phyloP scores from a whole-genome alignment of 805 yeast species.

The Saccharomycopsis lassenensis region DNA sequence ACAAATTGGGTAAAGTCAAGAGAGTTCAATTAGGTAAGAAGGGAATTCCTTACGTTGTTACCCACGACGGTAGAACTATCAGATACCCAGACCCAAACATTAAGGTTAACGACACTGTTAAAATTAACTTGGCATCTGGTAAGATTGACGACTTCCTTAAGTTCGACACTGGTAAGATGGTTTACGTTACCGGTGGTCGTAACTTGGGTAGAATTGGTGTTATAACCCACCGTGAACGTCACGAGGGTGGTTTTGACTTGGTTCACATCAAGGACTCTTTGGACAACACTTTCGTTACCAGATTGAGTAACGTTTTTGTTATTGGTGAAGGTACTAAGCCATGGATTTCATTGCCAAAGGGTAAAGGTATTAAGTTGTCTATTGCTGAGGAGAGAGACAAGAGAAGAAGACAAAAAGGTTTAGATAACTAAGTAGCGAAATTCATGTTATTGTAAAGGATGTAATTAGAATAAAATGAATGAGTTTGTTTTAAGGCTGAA shows the following conservation, averaged over 20 bases:
- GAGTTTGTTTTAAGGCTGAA: no score
- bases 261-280: conserved; percentile 93
- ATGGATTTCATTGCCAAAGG: conserved; percentile 92
- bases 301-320: conserved; percentile 86
- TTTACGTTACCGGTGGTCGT: conserved; percentile 96
- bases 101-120: conserved; percentile 96
- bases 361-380: conserved; percentile 95
- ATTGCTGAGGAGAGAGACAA: conserved; percentile 98
- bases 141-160: conserved; percentile 82
- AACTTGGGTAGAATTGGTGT: conserved; percentile 98
- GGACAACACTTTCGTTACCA: conserved; percentile 92
- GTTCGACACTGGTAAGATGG: conserved; percentile 87
- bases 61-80: conserved; percentile 99
- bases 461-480: no score
- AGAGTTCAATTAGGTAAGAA: conserved; percentile 97
- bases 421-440: conserved; percentile 20
- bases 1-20: conserved; percentile 98
- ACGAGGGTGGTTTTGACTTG: conserved; percentile 96
- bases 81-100: conserved; percentile 98
- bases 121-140: conserved; percentile 93
- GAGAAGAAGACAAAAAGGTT: conserved; percentile 78
- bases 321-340: conserved; percentile 96
- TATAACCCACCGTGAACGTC: conserved; percentile 92
- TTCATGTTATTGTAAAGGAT: no score
- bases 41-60: conserved; percentile 96